Evolutionary conservation across 2,329 filamentous ascomycete genomes (phyloP).

Genomic region (Colletotrichum kahawae): DNA sequence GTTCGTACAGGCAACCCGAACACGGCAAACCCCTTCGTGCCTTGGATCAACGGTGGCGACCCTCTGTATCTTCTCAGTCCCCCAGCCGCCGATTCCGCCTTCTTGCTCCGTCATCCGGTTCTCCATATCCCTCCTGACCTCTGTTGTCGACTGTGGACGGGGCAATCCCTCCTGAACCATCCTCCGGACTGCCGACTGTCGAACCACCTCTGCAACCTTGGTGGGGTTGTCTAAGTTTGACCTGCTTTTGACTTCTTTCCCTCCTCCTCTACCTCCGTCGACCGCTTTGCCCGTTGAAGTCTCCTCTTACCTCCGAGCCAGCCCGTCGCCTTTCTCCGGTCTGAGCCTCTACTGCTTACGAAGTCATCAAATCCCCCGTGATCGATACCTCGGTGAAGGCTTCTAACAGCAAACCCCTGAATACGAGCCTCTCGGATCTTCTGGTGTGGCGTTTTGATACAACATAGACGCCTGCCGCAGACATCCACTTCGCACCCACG

Average conservation of each 20-base stretch:
- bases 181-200: slow-evolving; percentile 16
- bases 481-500: background rate
- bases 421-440: background rate
- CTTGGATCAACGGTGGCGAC: slow-evolving; percentile 17
- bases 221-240: slow-evolving; percentile 18
- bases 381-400: background rate
- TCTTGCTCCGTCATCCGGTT: slow-evolving; percentile 11
- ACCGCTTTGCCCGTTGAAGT: background rate
- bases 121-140: background rate
- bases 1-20: background rate
- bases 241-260: background rate
- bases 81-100: slow-evolving; percentile 9
- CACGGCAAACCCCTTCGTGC: background rate
- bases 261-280: background rate
- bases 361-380: background rate
- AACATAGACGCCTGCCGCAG: background rate
- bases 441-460: background rate
- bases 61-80: background rate
- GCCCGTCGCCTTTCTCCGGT: background rate
- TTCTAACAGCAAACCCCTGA: background rate
- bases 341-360: background rate
- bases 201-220: slow-evolving; percentile 17
- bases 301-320: background rate
- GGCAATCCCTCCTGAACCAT: background rate
- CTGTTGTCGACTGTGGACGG: slow-evolving; percentile 9